Conservation (phyloP, 1,284 basidiomycete species). For the Serendipita sp. region DNA sequence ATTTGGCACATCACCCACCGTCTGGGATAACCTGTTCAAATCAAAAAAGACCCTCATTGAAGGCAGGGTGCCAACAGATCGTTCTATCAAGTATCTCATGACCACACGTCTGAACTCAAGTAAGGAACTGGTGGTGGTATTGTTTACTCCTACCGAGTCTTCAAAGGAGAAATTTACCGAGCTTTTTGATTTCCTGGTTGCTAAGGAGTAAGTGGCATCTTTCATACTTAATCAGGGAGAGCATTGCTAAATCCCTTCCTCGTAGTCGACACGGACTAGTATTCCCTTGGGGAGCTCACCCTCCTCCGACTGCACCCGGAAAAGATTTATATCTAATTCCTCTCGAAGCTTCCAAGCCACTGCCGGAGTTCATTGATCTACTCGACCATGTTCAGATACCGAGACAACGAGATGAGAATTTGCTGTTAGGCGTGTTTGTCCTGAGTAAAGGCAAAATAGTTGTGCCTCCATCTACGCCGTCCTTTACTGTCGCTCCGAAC, state of each 20-base stretch:
- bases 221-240: not conserved
- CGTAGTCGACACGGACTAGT: conserved; percentile 70
- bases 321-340: conserved; percentile 85
- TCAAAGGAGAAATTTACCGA: conserved; percentile 37
- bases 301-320: conserved; percentile 59
- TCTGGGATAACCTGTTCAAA: conserved; percentile 59
- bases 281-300: conserved; percentile 67
- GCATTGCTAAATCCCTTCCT: conserved; percentile 10
- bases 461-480: conserved; percentile 20
- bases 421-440: conserved; percentile 73
- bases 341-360: conserved; percentile 45
- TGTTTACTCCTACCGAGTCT: conserved; percentile 41
- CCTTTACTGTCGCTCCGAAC: conserved; percentile 15
- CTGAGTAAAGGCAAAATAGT: conserved; percentile 58
- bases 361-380: conserved; percentile 78
- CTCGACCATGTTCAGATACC: conserved; percentile 69
- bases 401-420: conserved; percentile 41
- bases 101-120: conserved; percentile 58
- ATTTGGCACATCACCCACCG: conserved; percentile 36
- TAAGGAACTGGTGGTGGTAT: conserved; percentile 70
- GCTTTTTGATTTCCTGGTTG: conserved; percentile 54
- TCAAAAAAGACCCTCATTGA: conserved; percentile 39
- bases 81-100: conserved; percentile 58
- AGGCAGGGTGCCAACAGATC: conserved; percentile 66
- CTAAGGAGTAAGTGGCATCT: conserved; percentile 49